Conservation (phyloP, 345 rosid species). For the Ceriops zippeliana region DNA sequence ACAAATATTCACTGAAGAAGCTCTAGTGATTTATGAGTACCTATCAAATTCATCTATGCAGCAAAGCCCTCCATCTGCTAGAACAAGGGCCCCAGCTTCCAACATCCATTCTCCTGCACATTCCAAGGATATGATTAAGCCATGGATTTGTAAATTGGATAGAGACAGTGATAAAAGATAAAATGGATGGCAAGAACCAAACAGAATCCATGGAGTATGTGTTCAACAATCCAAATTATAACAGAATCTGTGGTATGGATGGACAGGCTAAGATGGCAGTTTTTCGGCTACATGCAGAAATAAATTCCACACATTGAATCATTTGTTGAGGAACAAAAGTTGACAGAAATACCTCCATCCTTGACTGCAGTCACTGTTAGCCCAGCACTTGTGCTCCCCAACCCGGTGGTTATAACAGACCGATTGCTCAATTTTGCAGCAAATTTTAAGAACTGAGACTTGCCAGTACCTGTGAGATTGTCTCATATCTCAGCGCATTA, state of each 20-base stretch:
- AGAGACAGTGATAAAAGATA: too few relatives aligned
- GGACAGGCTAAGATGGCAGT: too few relatives aligned
- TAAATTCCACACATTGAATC: not conserved
- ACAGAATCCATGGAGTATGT: too few relatives aligned
- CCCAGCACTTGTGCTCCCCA: conserved; percentile 98
- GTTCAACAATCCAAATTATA: too few relatives aligned
- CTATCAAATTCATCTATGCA: conserved; percentile 99
- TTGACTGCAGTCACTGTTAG: conserved; percentile 96
- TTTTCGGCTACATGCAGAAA: too few relatives aligned
- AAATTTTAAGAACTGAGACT: conserved; percentile 95
- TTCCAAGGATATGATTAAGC: not conserved
- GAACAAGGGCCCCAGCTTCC: conserved; percentile 99
- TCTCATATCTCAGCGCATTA: not conserved
- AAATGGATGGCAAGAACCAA: too few relatives aligned
- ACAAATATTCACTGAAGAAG: too few relatives aligned
- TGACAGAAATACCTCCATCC: conserved; percentile 64
- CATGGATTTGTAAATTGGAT: not conserved
- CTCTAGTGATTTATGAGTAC: conserved; percentile 24
- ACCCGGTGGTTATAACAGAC: conserved; percentile 87
- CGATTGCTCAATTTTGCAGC: conserved; percentile 91
- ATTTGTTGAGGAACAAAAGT: not conserved
- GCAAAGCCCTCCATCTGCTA: conserved; percentile 98
- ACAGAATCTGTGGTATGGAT: too few relatives aligned
- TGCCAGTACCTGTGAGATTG: conserved; percentile 74
- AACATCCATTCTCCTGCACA: conserved; percentile 88